Conservation (phyloP, 352 stramenopile genomes). For the Phytophthora ohioensis region DNA sequence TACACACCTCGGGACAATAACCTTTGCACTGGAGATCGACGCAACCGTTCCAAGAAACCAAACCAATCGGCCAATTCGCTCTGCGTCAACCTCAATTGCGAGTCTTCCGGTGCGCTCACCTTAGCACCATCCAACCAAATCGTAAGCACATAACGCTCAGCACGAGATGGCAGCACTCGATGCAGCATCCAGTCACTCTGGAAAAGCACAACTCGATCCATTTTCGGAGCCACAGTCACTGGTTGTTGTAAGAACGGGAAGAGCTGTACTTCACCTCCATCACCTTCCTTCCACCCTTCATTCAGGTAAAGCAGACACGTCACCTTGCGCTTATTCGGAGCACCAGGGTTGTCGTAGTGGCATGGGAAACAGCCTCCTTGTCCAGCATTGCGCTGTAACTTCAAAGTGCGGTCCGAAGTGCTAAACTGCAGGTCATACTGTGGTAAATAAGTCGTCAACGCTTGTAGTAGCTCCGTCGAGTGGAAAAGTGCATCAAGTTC, state of each 20-base stretch:
- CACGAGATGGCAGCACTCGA: constrained; percentile 62
- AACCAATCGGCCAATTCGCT: constrained; percentile 73
- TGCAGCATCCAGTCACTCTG: constrained; percentile 79
- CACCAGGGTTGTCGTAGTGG: constrained; percentile 86
- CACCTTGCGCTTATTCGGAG: constrained; percentile 80
- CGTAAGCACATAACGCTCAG: constrained; percentile 70
- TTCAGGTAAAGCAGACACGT: constrained; percentile 88
- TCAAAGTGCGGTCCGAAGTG: constrained; percentile 70
- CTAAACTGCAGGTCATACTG: constrained; percentile 67
- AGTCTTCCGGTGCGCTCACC: constrained; percentile 65
- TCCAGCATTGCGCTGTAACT: constrained; percentile 83
- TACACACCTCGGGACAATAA: constrained; percentile 82
- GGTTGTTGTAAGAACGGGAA: constrained; percentile 72
- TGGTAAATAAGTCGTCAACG: constrained; percentile 60
- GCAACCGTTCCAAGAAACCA: constrained; percentile 68
- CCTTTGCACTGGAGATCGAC: constrained; percentile 67
- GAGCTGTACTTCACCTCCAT: constrained; percentile 82
- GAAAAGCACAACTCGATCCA: constrained; percentile 81
- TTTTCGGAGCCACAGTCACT: constrained; percentile 69
- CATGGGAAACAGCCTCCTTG: constrained; percentile 82
- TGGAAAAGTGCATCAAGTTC: constrained; percentile 75
- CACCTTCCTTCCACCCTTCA: constrained; percentile 63
- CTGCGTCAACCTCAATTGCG: constrained; percentile 70
- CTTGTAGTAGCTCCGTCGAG: constrained; percentile 61
- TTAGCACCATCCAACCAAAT: constrained; percentile 66